A percentile compares a stretch with the other conserved stretches of the same genome.
Evolutionary conservation across 2,329 filamentous ascomycete genomes (phyloP).

Genomic region (Stemphylium lycopersici): DNA sequence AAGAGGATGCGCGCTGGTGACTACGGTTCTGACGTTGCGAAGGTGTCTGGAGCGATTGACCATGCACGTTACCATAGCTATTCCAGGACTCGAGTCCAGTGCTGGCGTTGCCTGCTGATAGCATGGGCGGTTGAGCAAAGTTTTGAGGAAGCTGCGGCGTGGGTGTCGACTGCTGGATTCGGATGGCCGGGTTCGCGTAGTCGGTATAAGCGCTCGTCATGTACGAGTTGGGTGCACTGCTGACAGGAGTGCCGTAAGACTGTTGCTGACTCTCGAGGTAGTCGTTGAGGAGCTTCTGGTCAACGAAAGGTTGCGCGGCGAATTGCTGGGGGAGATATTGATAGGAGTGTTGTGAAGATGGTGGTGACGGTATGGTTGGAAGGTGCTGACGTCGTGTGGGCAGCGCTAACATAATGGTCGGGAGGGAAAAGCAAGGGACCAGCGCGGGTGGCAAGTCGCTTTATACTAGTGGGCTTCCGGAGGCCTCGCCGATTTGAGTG

Average conservation of each 20-base stretch:
- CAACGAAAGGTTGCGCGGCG: conserved; percentile 34
- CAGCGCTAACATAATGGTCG: conserved; percentile 47
- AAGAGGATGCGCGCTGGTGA: conserved; percentile 49
- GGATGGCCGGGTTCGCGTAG: conserved; percentile 47
- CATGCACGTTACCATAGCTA: conserved; percentile 40
- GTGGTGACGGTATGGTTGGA: conserved; percentile 39
- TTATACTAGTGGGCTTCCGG: conserved; percentile 44
- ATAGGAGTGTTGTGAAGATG: conserved; percentile 38
- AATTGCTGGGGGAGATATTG: conserved; percentile 34
- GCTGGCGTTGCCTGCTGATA: conserved; percentile 32
- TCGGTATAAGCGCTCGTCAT: conserved; percentile 43
- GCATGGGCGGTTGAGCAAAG: conserved; percentile 42
- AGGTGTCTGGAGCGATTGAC: conserved; percentile 43
- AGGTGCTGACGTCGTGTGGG: conserved; percentile 47
- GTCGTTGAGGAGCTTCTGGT: conserved; percentile 46
- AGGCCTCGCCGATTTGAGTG: conserved; percentile 31
- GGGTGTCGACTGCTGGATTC: conserved; percentile 51
- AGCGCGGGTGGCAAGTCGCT: conserved; percentile 47
- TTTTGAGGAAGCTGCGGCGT: conserved; percentile 40
- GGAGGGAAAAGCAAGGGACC: conserved; percentile 38
- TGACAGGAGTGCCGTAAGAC: conserved; percentile 26
- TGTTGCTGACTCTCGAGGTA: conserved; percentile 47
- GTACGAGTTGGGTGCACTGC: conserved; percentile 32
- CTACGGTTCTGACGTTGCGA: conserved; percentile 35
- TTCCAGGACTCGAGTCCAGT: conserved; percentile 42